These are phyloP conservation scores for Cutaneotrichosporon cutaneum DNA, from an alignment of 1,284 basidiomycete genomes.

Conservation along the genomic window DNA sequence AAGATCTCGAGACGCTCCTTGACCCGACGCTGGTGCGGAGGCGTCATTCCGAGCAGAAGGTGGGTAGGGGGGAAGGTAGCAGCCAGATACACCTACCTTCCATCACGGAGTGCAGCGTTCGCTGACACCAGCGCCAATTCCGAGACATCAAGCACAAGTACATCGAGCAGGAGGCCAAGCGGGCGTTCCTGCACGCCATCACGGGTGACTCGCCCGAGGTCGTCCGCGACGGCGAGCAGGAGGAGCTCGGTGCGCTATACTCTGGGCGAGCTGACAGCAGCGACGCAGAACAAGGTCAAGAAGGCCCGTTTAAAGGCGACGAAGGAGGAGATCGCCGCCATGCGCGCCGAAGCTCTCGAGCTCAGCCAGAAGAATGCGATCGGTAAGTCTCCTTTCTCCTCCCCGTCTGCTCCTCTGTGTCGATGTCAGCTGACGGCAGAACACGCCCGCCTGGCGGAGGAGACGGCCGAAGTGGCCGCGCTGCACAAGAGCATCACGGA, in stretches of 20 bases:
- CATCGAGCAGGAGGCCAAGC: conserved; percentile 80
- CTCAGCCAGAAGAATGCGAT: conserved; percentile 38
- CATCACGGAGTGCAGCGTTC: too few relatives aligned
- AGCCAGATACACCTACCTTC: too few relatives aligned
- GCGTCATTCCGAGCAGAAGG: conserved; percentile 2
- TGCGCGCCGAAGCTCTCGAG: conserved; percentile 61
- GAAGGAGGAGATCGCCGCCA: conserved; percentile 64
- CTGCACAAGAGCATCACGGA: conserved; percentile 74
- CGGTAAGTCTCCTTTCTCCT: conserved; percentile 28
- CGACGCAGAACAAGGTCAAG: conserved; percentile 62
- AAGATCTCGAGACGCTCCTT: conserved; percentile 2
- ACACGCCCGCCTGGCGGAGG: conserved; percentile 31
- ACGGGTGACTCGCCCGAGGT: conserved; percentile 73
- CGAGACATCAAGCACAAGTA: conserved; percentile 82
- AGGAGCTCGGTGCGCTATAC: conserved; percentile 54
- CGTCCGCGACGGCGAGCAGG: conserved; percentile 71
- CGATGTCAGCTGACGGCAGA: conserved; percentile 29
- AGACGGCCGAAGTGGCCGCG: conserved; percentile 60
- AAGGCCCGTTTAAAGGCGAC: conserved; percentile 65
- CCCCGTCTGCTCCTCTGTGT: too few relatives aligned
- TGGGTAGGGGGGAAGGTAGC: not conserved
- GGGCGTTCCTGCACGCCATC: conserved; percentile 77
- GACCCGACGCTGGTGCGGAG: not conserved
- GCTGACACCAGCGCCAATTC: conserved; percentile 58
- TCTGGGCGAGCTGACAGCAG: conserved; percentile 49